A percentile compares a stretch with the other conserved stretches of the same genome.
These are phyloP conservation scores for Rhizoctonia solani DNA, from an alignment of 1,284 basidiomycete genomes.

Conservation along the genomic window DNA sequence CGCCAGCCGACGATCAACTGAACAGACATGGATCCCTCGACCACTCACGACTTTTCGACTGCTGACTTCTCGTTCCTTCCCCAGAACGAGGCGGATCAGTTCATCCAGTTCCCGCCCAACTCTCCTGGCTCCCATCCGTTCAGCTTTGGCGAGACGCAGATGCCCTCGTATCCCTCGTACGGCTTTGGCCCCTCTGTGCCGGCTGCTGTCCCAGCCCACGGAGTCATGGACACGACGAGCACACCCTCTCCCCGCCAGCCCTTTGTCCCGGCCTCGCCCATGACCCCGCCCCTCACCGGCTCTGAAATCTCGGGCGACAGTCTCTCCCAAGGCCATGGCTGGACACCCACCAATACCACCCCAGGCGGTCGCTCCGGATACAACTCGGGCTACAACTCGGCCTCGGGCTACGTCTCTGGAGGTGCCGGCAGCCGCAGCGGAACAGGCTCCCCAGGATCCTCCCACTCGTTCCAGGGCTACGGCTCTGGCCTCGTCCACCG, in stretches of 20 bases:
- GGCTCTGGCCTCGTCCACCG: conserved; percentile 37
- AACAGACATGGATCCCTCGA: conserved; percentile 11
- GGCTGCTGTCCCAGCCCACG: background rate
- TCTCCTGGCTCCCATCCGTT: conserved; percentile 27
- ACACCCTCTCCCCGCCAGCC: conserved; percentile 33
- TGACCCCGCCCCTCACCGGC: conserved; percentile 36
- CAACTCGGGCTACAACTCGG: conserved; percentile 36
- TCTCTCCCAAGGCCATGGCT: conserved; percentile 28
- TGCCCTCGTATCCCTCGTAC: conserved; percentile 7
- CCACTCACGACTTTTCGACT: conserved; percentile 11
- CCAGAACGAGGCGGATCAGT: conserved; percentile 5
- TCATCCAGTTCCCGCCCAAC: conserved; percentile 28
- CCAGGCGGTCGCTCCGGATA: conserved; percentile 12
- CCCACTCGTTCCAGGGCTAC: conserved; percentile 17
- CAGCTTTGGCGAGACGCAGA: conserved; percentile 17
- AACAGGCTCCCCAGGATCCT: conserved; percentile 18
- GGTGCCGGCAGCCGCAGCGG: conserved; percentile 23
- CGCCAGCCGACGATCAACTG: background rate
- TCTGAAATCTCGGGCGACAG: conserved; percentile 38
- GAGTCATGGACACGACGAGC: conserved; percentile 26
- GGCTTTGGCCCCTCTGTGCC: conserved; percentile 6
- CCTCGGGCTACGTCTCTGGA: conserved; percentile 26
- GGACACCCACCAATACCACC: conserved; percentile 24
- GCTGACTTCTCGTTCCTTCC: conserved; percentile 11
- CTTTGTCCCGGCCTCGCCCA: conserved; percentile 37